A percentile compares a stretch with the other conserved stretches of the same genome.
Evolutionary conservation across 2,329 filamentous ascomycete species (phyloP).

Genomic region (Thelonectria rubi): DNA sequence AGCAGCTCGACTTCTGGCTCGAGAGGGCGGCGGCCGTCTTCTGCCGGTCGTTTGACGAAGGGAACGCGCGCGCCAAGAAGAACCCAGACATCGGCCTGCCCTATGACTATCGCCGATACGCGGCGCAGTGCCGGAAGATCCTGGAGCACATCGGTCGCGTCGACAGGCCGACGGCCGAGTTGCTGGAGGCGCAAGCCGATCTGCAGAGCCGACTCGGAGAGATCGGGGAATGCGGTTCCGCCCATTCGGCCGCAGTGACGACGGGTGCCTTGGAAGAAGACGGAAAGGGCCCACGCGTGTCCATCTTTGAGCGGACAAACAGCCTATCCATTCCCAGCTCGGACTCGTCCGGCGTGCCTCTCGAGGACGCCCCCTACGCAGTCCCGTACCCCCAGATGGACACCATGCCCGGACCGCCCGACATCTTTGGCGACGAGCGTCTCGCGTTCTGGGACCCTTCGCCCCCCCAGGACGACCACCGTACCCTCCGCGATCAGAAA

Average conservation of each 20-base stretch:
- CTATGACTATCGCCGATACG: conserved; percentile 39
- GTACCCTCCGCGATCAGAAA: conserved; percentile 14
- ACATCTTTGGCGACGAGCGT: conserved; percentile 21
- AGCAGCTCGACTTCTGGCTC: conserved; percentile 36
- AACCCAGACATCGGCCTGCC: conserved; percentile 34
- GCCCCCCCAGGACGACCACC: conserved; percentile 2
- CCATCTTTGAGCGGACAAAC: conserved; percentile 39
- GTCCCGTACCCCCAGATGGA: conserved; percentile 34
- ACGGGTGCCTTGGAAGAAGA: conserved; percentile 23
- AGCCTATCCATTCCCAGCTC: conserved; percentile 33
- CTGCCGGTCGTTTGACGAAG: conserved; percentile 36
- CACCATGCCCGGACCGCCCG: conserved; percentile 31
- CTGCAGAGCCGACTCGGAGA: conserved; percentile 30
- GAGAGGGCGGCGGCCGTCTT: conserved; percentile 38
- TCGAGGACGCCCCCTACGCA: conserved; percentile 27
- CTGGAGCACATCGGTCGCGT: conserved; percentile 33
- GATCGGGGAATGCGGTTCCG: conserved; percentile 32
- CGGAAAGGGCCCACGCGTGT: conserved; percentile 34
- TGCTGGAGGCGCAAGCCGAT: conserved; percentile 22
- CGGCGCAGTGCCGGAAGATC: conserved; percentile 34
- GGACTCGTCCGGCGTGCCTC: conserved; percentile 15
- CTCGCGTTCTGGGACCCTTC: not conserved
- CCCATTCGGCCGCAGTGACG: conserved; percentile 30
- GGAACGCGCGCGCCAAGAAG: conserved; percentile 23
- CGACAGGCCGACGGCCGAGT: conserved; percentile 29